A percentile compares a stretch with the other conserved stretches of the same genome.
Evolutionary conservation across 1,139 yeast species (phyloP).

Genomic region (Pichia terricola): DNA sequence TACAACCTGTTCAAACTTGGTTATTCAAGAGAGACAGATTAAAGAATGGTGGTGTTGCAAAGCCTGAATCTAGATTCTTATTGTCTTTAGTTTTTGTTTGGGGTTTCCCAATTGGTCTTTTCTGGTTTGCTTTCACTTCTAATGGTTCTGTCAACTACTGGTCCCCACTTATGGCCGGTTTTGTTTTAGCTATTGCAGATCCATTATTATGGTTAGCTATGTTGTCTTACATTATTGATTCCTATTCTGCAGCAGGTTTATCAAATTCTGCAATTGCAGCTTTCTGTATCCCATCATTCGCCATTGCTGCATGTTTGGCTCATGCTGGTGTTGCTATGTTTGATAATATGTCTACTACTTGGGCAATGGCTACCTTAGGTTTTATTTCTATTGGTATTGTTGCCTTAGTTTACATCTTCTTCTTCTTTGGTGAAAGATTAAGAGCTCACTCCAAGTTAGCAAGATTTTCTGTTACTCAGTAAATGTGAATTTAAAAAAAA

Average conservation of each 20-base stretch:
- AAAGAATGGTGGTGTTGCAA: slow-evolving; percentile 34
- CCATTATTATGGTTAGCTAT: slow-evolving; percentile 41
- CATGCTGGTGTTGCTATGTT: slow-evolving; percentile 44
- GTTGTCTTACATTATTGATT: slow-evolving; percentile 40
- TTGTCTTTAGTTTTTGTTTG: slow-evolving; percentile 25
- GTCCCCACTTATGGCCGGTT: slow-evolving; percentile 27
- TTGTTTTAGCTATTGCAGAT: slow-evolving; percentile 37
- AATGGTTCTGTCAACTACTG: slow-evolving; percentile 24
- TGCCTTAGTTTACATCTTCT: slow-evolving; percentile 41
- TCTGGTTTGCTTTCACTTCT: slow-evolving; percentile 27
- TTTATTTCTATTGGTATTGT: slow-evolving; percentile 35
- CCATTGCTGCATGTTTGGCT: slow-evolving; percentile 44
- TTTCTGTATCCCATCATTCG: slow-evolving; percentile 41
- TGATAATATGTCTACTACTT: slow-evolving; percentile 35
- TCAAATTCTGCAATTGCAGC: slow-evolving; percentile 47
- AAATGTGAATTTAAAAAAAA: background rate
- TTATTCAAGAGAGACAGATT: slow-evolving; percentile 27
- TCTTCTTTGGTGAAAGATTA: slow-evolving; percentile 33
- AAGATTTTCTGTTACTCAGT: slow-evolving; percentile 12
- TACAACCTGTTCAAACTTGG: slow-evolving; percentile 25
- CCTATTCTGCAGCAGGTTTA: slow-evolving; percentile 33
- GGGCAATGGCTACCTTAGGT: slow-evolving; percentile 43
- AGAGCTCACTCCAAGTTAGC: slow-evolving; percentile 37
- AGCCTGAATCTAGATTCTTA: slow-evolving; percentile 33
- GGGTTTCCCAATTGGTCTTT: slow-evolving; percentile 26